Evolutionary conservation across 163 green algal species (phyloP).

Genomic region (Chloromonas sp.): DNA sequence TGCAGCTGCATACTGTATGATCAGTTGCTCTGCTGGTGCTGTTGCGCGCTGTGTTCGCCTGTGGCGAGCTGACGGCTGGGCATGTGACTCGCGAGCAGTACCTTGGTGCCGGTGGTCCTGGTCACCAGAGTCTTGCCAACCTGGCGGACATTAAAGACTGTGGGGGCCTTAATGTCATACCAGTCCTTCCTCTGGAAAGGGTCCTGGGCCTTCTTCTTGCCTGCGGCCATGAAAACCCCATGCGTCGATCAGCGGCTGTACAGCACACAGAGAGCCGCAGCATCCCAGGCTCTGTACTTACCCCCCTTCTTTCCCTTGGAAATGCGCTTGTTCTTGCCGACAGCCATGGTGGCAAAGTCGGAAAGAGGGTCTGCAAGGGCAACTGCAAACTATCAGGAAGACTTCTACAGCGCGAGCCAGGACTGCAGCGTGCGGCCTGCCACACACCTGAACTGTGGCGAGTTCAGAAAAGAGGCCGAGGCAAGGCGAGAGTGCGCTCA

Average conservation of each 20-base stretch:
- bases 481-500: too few relatives aligned
- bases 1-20: too few relatives aligned
- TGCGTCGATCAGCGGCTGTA: too few relatives aligned
- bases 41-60: background rate
- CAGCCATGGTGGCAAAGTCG: conserved; percentile 11
- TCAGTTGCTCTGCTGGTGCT: background rate
- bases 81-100: conserved; percentile 18
- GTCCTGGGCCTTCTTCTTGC: conserved; percentile 98
- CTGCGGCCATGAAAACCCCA: background rate
- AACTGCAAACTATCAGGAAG: too few relatives aligned
- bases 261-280: too few relatives aligned
- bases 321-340: conserved; percentile 81
- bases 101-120: conserved; percentile 96
- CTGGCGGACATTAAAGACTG: conserved; percentile 84
- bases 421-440: background rate
- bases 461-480: background rate
- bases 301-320: conserved; percentile 94
- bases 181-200: conserved; percentile 99
- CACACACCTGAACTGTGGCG: background rate
- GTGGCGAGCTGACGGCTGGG: too few relatives aligned
- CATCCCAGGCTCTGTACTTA: background rate
- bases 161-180: conserved; percentile 99
- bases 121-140: conserved; percentile 98
- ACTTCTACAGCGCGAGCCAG: too few relatives aligned
- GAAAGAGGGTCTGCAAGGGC: background rate